Conservation (phyloP, 2,329 filamentous ascomycete species). For the Colletotrichum sp. region DNA sequence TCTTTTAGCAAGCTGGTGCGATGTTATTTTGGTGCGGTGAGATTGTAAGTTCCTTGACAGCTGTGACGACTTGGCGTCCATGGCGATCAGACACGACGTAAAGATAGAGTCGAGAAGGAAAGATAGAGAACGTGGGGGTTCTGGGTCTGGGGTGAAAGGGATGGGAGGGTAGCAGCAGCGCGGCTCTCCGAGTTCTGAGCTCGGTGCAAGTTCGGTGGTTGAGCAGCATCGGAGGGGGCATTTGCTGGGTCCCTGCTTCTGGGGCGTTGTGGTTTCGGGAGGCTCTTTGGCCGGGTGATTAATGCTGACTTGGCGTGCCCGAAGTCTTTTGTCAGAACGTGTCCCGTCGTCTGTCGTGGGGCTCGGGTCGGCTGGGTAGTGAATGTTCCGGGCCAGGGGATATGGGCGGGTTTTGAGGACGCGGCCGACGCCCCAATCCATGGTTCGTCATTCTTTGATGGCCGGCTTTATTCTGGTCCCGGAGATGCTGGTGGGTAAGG, state of each 20-base stretch:
- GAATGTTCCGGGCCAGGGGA: not conserved
- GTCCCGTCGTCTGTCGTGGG: not conserved
- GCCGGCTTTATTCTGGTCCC: not conserved
- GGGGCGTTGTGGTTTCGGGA: not conserved
- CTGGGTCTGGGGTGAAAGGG: not conserved
- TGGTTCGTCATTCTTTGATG: not conserved
- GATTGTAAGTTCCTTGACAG: not conserved
- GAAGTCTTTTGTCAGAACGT: not conserved
- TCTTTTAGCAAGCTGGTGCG: not conserved
- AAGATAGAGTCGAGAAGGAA: not conserved
- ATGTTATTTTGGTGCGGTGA: not conserved
- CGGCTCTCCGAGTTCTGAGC: not conserved
- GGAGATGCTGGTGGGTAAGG: not conserved
- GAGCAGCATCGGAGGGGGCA: not conserved
- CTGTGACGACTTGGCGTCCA: not conserved
- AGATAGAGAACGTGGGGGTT: not conserved
- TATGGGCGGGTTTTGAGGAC: not conserved
- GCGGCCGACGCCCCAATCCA: not conserved
- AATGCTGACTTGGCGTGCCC: not conserved
- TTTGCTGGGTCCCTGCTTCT: not conserved
- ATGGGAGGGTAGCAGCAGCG: not conserved
- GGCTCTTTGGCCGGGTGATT: not conserved
- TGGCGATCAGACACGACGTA: not conserved
- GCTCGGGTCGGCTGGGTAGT: not conserved
- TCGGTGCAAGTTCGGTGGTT: not conserved